Evolutionary conservation across 352 stramenopile genomes (phyloP), one percentile per base, ranked within the genome.

Genomic region (Pythium folliculosum): DNA sequence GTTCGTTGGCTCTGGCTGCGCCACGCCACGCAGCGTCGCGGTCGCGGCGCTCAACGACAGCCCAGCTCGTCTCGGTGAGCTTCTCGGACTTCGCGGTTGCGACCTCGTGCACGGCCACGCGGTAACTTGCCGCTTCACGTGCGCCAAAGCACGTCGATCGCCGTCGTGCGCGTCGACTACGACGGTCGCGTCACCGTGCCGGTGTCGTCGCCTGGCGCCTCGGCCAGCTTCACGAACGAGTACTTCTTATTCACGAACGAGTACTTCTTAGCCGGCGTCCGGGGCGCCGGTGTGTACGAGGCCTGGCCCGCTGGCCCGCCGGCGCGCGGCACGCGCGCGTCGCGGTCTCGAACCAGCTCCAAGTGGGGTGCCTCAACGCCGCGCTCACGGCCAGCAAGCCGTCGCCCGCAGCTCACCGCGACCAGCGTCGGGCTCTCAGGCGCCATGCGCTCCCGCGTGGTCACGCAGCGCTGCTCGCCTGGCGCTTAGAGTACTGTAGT

Each of bases 201-300:
- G n/a, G n/a, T n/a, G n/a, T n/a, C n/a, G n/a, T n/a, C n/a, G n/a
- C n/a, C n/a, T n/a, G n/a, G n/a, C n/a, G n/a, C n/a, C n/a, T n/a
- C n/a, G n/a, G n/a, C n/a, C n/a, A n/a, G n/a, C n/a, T n/a, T n/a
- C n/a, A n/a, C n/a, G n/a, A n/a, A n/a, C n/a, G n/a, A n/a, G n/a
- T n/a, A n/a, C n/a, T n/a, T n/a, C n/a, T n/a, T n/a, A n/a, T n/a
- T n/a, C n/a, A n/a, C n/a, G n/a, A n/a, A n/a, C n/a, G n/a, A n/a
- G n/a, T n/a, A n/a, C n/a, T n/a, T n/a, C n/a, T n/a, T 70, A 17
- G 73, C 72, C 48, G 75, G 75, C 56, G 37, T 57, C 5, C 69
- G 73, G 4, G 70, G 73, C 1, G 70, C 70, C 10, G 44, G 44
- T 19, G 58, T 65, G 23, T 60, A 67, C 35, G 51, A 75, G 50